Conservation (phyloP, 2,329 filamentous ascomycete species). For the Colletotrichum viniferum region DNA sequence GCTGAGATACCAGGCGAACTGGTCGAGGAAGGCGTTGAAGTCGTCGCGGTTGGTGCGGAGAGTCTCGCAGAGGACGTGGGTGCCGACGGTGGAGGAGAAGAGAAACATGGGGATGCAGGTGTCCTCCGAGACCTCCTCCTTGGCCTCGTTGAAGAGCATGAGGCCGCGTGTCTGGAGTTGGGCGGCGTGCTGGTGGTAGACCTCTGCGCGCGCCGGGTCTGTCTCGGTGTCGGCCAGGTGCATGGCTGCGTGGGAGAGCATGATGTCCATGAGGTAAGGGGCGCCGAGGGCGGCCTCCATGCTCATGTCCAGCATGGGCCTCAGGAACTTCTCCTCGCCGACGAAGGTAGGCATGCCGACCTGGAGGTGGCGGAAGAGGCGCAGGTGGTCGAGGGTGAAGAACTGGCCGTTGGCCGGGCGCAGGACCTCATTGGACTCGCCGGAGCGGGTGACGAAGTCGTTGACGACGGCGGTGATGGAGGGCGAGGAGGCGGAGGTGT, state of each 20-base stretch:
- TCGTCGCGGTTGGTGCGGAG: slow-evolving; percentile 34
- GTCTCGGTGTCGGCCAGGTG: slow-evolving; percentile 32
- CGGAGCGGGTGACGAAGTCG: slow-evolving; percentile 1
- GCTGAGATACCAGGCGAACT: slow-evolving; percentile 44
- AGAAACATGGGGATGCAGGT: slow-evolving; percentile 45
- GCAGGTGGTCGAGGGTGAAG: slow-evolving; percentile 42
- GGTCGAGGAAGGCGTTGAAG: slow-evolving; percentile 43
- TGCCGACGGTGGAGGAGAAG: slow-evolving; percentile 40
- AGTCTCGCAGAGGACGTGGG: slow-evolving; percentile 18
- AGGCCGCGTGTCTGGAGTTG: slow-evolving; percentile 34
- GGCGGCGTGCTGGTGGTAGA: slow-evolving; percentile 32
- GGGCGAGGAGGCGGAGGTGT: neutral
- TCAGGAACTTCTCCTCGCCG: slow-evolving; percentile 16
- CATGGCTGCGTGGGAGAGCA: slow-evolving; percentile 41
- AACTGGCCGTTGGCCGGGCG: slow-evolving; percentile 15
- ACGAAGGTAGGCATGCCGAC: slow-evolving; percentile 27
- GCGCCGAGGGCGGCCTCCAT: slow-evolving; percentile 31
- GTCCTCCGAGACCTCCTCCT: slow-evolving; percentile 26
- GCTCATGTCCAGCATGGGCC: slow-evolving; percentile 33
- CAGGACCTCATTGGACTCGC: neutral
- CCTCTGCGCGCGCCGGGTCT: slow-evolving; percentile 22
- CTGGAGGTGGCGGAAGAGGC: slow-evolving; percentile 40
- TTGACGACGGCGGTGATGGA: slow-evolving; percentile 2
- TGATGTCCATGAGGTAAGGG: slow-evolving; percentile 42
- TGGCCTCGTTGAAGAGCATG: slow-evolving; percentile 31